Evolutionary conservation across 2,329 filamentous ascomycete genomes (phyloP).

Genomic region (Grosmannia huntii): DNA sequence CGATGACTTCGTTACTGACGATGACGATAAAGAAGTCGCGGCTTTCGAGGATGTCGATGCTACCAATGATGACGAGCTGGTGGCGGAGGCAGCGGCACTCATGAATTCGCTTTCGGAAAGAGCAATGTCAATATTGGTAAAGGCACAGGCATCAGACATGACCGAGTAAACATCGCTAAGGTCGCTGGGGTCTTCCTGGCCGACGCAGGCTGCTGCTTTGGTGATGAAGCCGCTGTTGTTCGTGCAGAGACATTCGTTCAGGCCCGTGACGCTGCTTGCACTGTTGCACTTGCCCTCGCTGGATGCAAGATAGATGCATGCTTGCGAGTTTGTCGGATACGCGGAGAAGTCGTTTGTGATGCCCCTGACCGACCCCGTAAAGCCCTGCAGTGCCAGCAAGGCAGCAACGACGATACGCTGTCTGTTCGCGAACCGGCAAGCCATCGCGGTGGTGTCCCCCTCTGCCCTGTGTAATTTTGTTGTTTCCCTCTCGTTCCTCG

Average conservation of each 20-base stretch:
- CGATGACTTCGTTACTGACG: too few relatives aligned
- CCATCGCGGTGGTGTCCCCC: not conserved
- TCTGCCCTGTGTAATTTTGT: not conserved
- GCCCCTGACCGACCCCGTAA: not conserved
- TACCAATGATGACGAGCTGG: not conserved
- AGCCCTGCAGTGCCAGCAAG: not conserved
- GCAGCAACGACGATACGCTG: too few relatives aligned
- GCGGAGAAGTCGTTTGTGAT: constrained; percentile 26
- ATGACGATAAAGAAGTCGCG: too few relatives aligned
- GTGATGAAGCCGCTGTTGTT: constrained; percentile 37
- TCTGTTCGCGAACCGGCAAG: not conserved
- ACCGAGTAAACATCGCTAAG: constrained; percentile 29
- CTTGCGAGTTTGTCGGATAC: constrained; percentile 28
- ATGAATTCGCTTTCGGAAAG: constrained; percentile 30
- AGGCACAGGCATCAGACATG: constrained; percentile 29
- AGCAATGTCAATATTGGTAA: constrained; percentile 29
- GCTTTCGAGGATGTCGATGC: too few relatives aligned
- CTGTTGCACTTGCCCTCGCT: constrained; percentile 24
- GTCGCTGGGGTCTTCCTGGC: constrained; percentile 21
- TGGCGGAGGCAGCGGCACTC: constrained; percentile 7
- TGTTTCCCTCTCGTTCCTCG: not conserved
- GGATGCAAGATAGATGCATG: constrained; percentile 30
- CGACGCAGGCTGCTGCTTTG: constrained; percentile 33
- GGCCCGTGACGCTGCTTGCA: constrained; percentile 22
- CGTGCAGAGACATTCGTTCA: constrained; percentile 37